Evolutionary conservation across 495 filamentous ascomycete species (phyloP).

Genomic region (Melanomma pulvis-pyrius): DNA sequence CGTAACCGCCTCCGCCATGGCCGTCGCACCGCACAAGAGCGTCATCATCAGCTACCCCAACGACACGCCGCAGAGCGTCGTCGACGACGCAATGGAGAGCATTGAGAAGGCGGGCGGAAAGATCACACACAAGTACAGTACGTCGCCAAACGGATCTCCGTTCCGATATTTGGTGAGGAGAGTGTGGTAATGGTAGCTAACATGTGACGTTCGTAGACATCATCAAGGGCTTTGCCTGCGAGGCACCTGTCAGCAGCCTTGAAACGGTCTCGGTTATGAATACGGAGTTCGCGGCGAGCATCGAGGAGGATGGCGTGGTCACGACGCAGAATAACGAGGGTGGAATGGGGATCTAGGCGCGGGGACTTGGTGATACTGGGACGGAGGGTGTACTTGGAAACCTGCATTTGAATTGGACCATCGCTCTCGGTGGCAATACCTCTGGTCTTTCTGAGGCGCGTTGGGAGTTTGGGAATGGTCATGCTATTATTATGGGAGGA

Average conservation of each 20-base stretch:
- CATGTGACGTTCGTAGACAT: conserved; percentile 46
- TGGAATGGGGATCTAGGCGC: background rate
- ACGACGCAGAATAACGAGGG: background rate
- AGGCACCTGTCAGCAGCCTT: conserved; percentile 67
- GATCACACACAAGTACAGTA: conserved; percentile 61
- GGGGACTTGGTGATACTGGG: background rate
- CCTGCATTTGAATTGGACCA: no score
- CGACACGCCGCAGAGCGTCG: conserved; percentile 68
- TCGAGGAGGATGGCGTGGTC: conserved; percentile 78
- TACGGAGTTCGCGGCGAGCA: conserved; percentile 62
- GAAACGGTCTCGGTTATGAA: conserved; percentile 69
- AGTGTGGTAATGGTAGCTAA: conserved; percentile 29
- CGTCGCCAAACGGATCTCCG: conserved; percentile 33
- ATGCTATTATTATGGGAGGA: background rate
- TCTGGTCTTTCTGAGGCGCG: background rate
- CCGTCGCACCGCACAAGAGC: conserved; percentile 64
- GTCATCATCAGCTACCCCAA: conserved; percentile 77
- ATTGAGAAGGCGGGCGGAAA: conserved; percentile 62
- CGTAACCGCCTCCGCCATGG: conserved; percentile 57
- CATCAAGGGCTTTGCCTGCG: conserved; percentile 73
- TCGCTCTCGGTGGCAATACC: background rate
- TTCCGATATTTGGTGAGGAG: conserved; percentile 1
- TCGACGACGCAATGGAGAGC: conserved; percentile 70
- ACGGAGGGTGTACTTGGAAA: background rate
- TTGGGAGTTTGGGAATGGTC: background rate